phyloP scores from a whole-genome alignment of 768 basidiomycete genomes.

The Termitomyces sp. region DNA sequence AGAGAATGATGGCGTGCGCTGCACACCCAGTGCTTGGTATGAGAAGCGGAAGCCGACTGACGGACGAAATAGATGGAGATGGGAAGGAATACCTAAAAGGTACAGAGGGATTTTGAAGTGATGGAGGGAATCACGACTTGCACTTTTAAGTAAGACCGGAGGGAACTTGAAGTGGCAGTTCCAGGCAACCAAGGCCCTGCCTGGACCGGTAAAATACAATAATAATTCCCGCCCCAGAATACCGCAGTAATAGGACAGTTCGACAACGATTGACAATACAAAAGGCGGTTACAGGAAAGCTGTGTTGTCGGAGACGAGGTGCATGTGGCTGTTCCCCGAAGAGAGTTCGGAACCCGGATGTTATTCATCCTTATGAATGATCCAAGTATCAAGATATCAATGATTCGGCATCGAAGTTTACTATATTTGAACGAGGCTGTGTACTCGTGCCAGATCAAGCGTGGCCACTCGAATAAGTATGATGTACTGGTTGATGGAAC shows the following conservation, averaged over 20 bases:
- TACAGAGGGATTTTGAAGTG: constrained; percentile 1
- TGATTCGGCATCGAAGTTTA: constrained; percentile 11
- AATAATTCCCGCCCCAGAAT: background rate
- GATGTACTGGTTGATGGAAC: constrained; percentile 2
- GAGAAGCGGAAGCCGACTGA: background rate
- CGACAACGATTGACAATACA: constrained; percentile 2
- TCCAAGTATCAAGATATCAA: constrained; percentile 14
- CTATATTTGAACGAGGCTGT: constrained; percentile 9
- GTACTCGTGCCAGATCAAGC: constrained; percentile 1
- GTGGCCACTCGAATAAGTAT: constrained; percentile 1
- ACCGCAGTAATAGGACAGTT: constrained; percentile 1
- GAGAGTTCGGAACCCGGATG: constrained; percentile 9
- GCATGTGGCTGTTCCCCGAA: constrained; percentile 5
- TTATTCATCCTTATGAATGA: constrained; percentile 6
- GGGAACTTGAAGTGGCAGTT: constrained; percentile 1
- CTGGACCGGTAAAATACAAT: background rate
- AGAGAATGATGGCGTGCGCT: constrained; percentile 13
- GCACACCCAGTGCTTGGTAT: constrained; percentile 6
- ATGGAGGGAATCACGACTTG: background rate
- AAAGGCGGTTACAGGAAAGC: constrained; percentile 8
- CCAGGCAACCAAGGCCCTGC: background rate
- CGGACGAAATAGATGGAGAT: background rate
- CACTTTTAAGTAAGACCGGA: constrained; percentile 5
- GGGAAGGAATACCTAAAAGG: constrained; percentile 4
- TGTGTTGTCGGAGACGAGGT: constrained; percentile 13